Evolutionary conservation across 1,284 basidiomycete species (phyloP).

Genomic region (Tilletia walkeri): DNA sequence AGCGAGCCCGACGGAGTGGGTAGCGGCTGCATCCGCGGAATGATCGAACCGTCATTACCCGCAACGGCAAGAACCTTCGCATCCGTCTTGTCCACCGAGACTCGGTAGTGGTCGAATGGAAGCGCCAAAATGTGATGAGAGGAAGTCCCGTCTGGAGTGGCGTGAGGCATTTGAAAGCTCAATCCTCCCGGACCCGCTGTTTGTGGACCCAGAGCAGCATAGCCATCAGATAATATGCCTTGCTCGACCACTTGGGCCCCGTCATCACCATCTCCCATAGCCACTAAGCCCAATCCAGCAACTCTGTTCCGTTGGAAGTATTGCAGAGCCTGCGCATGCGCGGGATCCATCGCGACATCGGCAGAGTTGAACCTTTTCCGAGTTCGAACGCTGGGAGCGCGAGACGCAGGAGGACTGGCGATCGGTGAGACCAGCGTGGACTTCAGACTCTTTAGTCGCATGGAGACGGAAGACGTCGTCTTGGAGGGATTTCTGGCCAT

Average conservation of each 20-base stretch:
- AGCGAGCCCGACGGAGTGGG: not conserved
- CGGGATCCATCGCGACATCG: not conserved
- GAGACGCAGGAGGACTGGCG: not conserved
- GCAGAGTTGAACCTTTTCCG: not conserved
- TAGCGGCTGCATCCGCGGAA: too few species aligned
- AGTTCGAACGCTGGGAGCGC: too few species aligned
- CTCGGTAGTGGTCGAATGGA: constrained; percentile 7
- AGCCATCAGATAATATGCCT: not conserved
- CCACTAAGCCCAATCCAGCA: not conserved
- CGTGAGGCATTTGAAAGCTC: not conserved
- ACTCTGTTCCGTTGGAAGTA: not conserved
- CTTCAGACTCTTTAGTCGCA: constrained; percentile 12
- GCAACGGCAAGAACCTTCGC: too few species aligned
- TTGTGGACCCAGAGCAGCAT: not conserved
- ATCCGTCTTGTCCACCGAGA: not conserved
- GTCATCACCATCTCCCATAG: not conserved
- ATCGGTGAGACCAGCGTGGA: not conserved
- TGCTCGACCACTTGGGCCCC: not conserved
- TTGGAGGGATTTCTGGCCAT: not conserved
- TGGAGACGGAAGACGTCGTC: not conserved
- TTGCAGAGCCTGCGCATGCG: constrained; percentile 5
- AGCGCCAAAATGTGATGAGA: not conserved
- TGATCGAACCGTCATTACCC: not conserved
- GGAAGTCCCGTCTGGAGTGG: not conserved
- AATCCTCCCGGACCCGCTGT: not conserved